Base-by-base conservation (phyloP, 257 asterid species). In the Nicotiana tomentosiformis region DNA sequence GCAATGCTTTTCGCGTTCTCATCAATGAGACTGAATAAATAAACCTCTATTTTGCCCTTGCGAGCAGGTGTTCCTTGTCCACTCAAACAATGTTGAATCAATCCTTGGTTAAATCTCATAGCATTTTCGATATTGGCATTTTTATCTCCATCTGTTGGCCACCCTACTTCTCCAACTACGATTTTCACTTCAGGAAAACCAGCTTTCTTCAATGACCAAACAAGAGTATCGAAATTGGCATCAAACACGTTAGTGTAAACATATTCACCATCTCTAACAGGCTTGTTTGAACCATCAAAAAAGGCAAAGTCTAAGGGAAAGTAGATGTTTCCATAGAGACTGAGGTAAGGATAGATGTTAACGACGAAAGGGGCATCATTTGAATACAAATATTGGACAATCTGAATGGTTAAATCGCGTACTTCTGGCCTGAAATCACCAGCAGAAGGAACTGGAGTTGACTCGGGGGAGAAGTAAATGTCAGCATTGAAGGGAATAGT, bases 401-500 rank as follows among this genome's bases (percentile, higher is more conserved):
- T 86, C 77, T 86, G 61, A 37, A 86, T 58, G 64, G 84, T 86
- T 9, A 80, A 81, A 39, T 83, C 84, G 15, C 60, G 84, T 39
- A 83, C 84, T 61, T 83, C 86, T 14, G 67, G 77, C 17, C 84
- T 81, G 23, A 86, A 83, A 64, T 83, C 84, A 14, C 88, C 88
- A 3, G 88, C 82, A 10, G 88, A 86, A 23, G 88, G 88, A 32
- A 76, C 56, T 46, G 43, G 7, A 83, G 70, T 30, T 66, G 68
- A 80, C 84, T 86, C 82, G 3, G 79, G 79, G 79, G 79, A 72
- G 61, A n/a, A 69, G 62, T 86, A 86, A 20, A 86, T 81, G 70
- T 86, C 88, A 11, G 88, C 88, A 80, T 86, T 86, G 62, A 83
- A 72, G 12, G 88, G 88, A 33, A 86, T 60, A 1, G 86, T 86